phyloP scores from a whole-genome alignment of 208 protist genomes.

The Trypanosoma mega region DNA sequence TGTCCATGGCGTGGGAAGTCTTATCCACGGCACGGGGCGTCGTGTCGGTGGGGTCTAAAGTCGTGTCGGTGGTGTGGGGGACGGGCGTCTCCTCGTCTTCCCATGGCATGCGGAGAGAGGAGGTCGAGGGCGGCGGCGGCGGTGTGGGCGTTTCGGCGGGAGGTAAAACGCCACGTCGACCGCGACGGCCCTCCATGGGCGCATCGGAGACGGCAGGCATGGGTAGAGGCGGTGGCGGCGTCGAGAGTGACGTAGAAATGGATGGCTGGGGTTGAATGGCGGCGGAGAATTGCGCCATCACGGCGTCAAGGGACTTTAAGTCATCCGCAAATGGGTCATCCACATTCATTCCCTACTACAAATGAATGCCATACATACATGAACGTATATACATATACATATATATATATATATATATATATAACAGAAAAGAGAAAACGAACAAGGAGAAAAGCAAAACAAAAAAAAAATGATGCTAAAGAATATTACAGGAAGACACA shows the following conservation, averaged over 20 bases:
- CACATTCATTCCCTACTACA: slow-evolving; percentile 43
- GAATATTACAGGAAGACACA: not conserved
- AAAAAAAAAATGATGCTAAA: not conserved
- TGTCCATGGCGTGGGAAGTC: not conserved
- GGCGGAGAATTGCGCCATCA: slow-evolving; percentile 25
- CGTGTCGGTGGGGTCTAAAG: not conserved
- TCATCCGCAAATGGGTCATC: slow-evolving; percentile 72
- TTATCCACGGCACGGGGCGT: not conserved
- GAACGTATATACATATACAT: not conserved
- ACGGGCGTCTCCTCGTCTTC: not conserved
- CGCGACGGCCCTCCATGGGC: slow-evolving; percentile 14
- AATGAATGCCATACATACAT: not conserved
- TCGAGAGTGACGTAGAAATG: not conserved
- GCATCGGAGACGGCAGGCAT: not conserved
- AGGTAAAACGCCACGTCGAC: slow-evolving; percentile 7
- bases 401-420: slow-evolving; percentile 8
- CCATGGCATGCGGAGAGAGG: not conserved
- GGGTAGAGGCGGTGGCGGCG: too few relatives aligned
- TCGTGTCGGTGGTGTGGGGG: not conserved
- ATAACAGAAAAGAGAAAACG: not conserved
- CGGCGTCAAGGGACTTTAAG: slow-evolving; percentile 33
- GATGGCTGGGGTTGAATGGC: not conserved
- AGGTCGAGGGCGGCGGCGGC: too few relatives aligned
- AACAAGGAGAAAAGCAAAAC: not conserved
- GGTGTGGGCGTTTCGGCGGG: not conserved